Conservation (phyloP, 805 yeast genomes). For the Priceomyces carsonii region DNA sequence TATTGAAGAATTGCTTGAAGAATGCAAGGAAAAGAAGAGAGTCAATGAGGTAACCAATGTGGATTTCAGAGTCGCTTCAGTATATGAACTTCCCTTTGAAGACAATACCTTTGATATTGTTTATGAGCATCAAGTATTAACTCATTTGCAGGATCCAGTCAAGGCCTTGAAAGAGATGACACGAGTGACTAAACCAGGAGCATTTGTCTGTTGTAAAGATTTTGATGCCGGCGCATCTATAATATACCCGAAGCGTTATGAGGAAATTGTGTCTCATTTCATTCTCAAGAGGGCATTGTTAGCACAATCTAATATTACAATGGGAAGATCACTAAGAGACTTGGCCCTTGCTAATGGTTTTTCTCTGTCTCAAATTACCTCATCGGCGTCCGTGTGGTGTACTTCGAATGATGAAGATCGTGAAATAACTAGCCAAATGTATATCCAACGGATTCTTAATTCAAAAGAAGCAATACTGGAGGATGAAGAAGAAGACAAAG, state of each 20-base stretch:
- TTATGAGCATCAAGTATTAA: slow-evolving; percentile 37
- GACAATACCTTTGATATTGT: slow-evolving; percentile 42
- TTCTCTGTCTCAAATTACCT: slow-evolving; percentile 9
- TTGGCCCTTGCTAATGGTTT: slow-evolving; percentile 21
- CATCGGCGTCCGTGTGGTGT: slow-evolving; percentile 17
- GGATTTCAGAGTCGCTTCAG: slow-evolving; percentile 28
- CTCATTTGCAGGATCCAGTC: slow-evolving; percentile 35
- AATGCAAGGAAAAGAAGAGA: slow-evolving; percentile 15
- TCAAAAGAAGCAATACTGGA: slow-evolving; percentile 10
- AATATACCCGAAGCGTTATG: slow-evolving; percentile 20
- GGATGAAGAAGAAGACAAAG: slow-evolving; percentile 6
- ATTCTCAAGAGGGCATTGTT: slow-evolving; percentile 7
- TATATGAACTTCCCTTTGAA: slow-evolving; percentile 28
- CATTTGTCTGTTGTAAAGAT: slow-evolving; percentile 33
- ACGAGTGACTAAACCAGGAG: slow-evolving; percentile 35
- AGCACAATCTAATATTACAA: slow-evolving; percentile 12
- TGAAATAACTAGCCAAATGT: slow-evolving; percentile 11
- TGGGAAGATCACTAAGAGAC: slow-evolving; percentile 18
- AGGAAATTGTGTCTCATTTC: slow-evolving; percentile 8
- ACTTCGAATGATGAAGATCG: slow-evolving; percentile 11
- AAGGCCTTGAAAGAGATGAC: slow-evolving; percentile 34
- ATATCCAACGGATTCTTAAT: slow-evolving; percentile 11
- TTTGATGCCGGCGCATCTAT: slow-evolving; percentile 21
- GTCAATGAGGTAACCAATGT: slow-evolving; percentile 17
- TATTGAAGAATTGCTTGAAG: slow-evolving; percentile 26